Base-by-base conservation (phyloP, 495 filamentous ascomycete species). In the Penicillium subrubescens region DNA sequence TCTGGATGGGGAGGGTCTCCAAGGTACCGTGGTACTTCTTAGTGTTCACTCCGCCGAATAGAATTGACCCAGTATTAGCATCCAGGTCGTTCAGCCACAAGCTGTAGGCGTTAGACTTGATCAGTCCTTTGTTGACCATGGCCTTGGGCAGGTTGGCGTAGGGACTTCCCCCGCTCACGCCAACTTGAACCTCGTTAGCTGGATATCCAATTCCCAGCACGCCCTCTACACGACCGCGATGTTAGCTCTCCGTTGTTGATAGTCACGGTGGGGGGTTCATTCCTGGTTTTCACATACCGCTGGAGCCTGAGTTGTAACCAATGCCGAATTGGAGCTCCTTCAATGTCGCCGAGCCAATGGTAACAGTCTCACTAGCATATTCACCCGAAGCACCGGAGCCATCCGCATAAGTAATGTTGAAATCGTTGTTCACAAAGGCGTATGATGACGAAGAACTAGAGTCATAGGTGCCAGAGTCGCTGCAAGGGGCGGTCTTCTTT, bases 401-500 rank as follows among this genome's bases (percentile, higher is more conserved):
- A 75, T 98, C 95, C 29, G 92, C 91, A 71, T 99, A 99, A 10
- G 87, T 87, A 61, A 99, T 97, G 68, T 94, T 91, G 80, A 99
- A 99, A 66, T 90, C 84, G 66, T 83, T 87, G 35, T 86, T 87
- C 43, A 97, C 75, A 71, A 87, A 94, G 58, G 85, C 69, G 76
- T 93, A 96, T 0, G 94, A 90, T n/a, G 89, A 90, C 3, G 94
- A 97, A 0, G 78, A 74, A 69, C 90, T 91, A n/a, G 90, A 81
- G 55, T 85, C 67, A 73, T 92, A 95, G 10, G 89, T 88, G 15
- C 91, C 91, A 12, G 85, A 84, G 23, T 66, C 72, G 12, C 68
- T 61, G 67, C 91, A 94, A 11, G 84, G 82, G 14, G 82, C 65
- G 0, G 61, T 61, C 8, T 62, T 62, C 3, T 69, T 63, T 8